These are phyloP conservation scores for Phytophthora aleatoria DNA, from an alignment of 352 stramenopile genomes.

Conservation along the genomic window DNA sequence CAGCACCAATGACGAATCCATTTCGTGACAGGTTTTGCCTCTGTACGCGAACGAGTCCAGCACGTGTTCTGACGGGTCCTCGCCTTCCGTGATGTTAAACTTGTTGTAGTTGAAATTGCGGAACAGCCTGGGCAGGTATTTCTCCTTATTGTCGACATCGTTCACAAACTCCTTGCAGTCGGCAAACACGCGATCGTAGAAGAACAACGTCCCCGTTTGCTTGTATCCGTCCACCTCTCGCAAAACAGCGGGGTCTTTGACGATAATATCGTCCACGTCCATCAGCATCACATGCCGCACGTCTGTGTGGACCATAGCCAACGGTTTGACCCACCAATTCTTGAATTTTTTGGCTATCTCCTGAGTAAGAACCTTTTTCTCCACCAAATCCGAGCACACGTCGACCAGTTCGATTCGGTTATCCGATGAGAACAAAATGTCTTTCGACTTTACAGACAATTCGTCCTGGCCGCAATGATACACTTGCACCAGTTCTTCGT, in stretches of 20 bases:
- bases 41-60: conserved; percentile 48
- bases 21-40: conserved; percentile 56
- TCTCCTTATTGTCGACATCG: conserved; percentile 30
- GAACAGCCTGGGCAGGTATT: conserved; percentile 48
- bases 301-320: conserved; percentile 29
- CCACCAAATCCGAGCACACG: conserved; percentile 39
- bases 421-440: conserved; percentile 26
- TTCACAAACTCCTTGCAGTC: conserved; percentile 49
- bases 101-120: conserved; percentile 51
- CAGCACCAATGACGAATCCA: conserved; percentile 61
- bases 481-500: conserved; percentile 27
- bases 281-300: conserved; percentile 27
- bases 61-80: conserved; percentile 42
- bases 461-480: conserved; percentile 38
- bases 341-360: conserved; percentile 25
- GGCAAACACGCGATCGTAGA: conserved; percentile 56
- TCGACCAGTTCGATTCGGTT: conserved; percentile 44
- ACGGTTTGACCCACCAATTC: conserved; percentile 48
- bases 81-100: conserved; percentile 36
- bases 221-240: conserved; percentile 21
- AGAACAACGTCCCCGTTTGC: conserved; percentile 25
- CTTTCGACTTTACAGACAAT: conserved; percentile 23
- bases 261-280: conserved; percentile 33
- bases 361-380: conserved; percentile 13
- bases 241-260: conserved; percentile 20